These are phyloP conservation scores for Cadophora malorum DNA, from an alignment of 2,329 filamentous ascomycete species.

Conservation along the genomic window DNA sequence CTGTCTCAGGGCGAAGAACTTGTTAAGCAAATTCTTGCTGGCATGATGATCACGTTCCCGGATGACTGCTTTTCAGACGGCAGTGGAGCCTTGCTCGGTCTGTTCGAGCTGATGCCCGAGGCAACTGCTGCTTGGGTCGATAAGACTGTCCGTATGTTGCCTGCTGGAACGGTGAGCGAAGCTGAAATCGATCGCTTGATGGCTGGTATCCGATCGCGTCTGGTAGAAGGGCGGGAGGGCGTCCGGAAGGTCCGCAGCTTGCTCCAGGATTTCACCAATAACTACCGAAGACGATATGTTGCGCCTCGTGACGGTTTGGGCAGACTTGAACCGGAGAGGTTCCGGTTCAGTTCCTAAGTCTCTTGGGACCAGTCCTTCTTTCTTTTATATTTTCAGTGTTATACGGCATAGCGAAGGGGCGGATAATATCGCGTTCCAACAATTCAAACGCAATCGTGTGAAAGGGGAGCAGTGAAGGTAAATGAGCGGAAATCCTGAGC, in stretches of 20 bases:
- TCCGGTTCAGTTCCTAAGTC: slow-evolving; percentile 67
- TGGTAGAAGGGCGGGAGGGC: slow-evolving; percentile 66
- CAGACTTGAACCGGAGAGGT: slow-evolving; percentile 82
- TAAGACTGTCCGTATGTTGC: slow-evolving; percentile 82
- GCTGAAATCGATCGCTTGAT: slow-evolving; percentile 83
- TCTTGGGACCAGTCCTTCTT: background rate
- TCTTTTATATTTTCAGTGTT: slow-evolving; percentile 26
- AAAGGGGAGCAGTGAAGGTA: slow-evolving; percentile 14
- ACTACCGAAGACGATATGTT: slow-evolving; percentile 90
- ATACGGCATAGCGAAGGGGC: slow-evolving; percentile 36
- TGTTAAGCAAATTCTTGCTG: slow-evolving; percentile 88
- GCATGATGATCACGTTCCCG: slow-evolving; percentile 99
- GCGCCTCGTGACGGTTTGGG: slow-evolving; percentile 93
- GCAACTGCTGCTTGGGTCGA: slow-evolving; percentile 85
- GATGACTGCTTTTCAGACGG: slow-evolving; percentile 95
- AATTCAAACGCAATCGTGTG: slow-evolving; percentile 10
- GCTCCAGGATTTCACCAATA: slow-evolving; percentile 96
- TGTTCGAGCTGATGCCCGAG: slow-evolving; percentile 86
- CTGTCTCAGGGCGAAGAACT: slow-evolving; percentile 74
- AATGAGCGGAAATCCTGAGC: slow-evolving; percentile 7
- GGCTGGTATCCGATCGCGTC: slow-evolving; percentile 78
- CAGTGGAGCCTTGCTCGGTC: slow-evolving; percentile 85
- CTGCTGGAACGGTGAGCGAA: slow-evolving; percentile 78
- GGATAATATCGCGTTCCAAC: slow-evolving; percentile 21
- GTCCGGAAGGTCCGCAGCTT: slow-evolving; percentile 81